Evolutionary conservation across 164 flowering plant species (phyloP), one percentile per base, ranked within the genome.

Genomic region (Platanus orientalis): DNA sequence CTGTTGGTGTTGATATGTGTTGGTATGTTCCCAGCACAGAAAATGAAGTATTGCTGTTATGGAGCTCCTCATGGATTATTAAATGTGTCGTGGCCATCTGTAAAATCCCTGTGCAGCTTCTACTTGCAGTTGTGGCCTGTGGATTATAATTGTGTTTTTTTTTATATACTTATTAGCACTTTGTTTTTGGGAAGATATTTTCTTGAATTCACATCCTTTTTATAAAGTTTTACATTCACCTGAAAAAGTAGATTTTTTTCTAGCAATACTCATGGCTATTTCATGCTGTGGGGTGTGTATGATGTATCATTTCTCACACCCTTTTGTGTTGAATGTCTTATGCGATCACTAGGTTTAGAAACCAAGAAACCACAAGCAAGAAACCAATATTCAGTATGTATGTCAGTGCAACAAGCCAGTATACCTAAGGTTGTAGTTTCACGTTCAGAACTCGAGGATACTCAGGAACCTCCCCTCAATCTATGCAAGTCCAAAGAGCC

Each of bases 391-490:
- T 57, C 61, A 63, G 73, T 79, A 25, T 80, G 87, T 80, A 83
- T 86, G 96, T 88, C 96, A 39, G 87, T 92, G 64, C 94, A 84
- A 73, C 90, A 90, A 75, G 89, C 87, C 40, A 74, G 73, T 60
- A 64, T 53, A 59, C 71, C 84, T 16, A 95, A 95, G 70, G 83
- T 90, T 69, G 65, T 82, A 2, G 97, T 92, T 76, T 67, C 87
- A 47, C 99, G 97, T 40, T 32, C 87, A 59, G 78, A 70, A 51
- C 87, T 95, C 28, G 99, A 95, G 68, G 86, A 81, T 73, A 87
- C 80, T n/a, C 83, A 82, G 71, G 94, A 85, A 45, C 97, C 99
- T 39, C 99, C 99, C 32, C 72, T 92, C 28, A 80, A 95, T 61
- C 7, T 72, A 45, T 79, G 79, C 92, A 92, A 87, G 79, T 85